Percentiles rank a stretch among this genome's conserved stretches.
These are phyloP conservation scores for Filobasidium uniguttulatum DNA, from an alignment of 1,284 basidiomycete species.

Conservation along the genomic window DNA sequence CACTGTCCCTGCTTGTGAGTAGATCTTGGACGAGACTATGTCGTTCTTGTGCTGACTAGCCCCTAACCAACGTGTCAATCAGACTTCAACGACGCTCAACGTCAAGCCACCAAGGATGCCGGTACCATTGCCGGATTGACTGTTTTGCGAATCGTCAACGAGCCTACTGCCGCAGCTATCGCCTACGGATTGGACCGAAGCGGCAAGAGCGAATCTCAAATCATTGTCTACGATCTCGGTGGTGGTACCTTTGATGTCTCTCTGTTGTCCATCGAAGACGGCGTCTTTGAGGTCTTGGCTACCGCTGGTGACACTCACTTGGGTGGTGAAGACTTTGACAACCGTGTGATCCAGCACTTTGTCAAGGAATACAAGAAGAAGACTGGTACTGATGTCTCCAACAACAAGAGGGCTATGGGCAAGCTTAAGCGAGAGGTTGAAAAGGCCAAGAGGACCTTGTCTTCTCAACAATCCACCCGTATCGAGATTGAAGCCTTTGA, in stretches of 20 bases:
- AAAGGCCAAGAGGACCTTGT: constrained; percentile 97
- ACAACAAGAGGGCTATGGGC: constrained; percentile 80
- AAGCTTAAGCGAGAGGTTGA: constrained; percentile 98
- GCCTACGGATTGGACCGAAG: constrained; percentile 96
- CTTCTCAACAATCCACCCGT: constrained; percentile 55
- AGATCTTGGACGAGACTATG: background rate
- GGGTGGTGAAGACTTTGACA: constrained; percentile 98
- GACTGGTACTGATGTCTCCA: constrained; percentile 73
- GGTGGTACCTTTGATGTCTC: constrained; percentile 99
- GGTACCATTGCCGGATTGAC: constrained; percentile 91
- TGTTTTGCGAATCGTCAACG: constrained; percentile 96
- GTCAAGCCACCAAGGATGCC: constrained; percentile 97
- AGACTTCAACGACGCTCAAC: constrained; percentile 96
- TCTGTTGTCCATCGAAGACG: constrained; percentile 87
- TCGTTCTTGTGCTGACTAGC: background rate
- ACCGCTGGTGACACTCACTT: constrained; percentile 98
- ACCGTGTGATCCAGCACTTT: constrained; percentile 85
- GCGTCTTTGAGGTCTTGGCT: constrained; percentile 93
- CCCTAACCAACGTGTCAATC: background rate
- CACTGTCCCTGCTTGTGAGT: constrained; percentile 76
- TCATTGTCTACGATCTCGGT: constrained; percentile 97
- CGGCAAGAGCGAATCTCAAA: constrained; percentile 78
- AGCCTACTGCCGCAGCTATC: constrained; percentile 88
- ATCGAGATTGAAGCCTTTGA: constrained; percentile 77
- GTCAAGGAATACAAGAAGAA: constrained; percentile 91